A percentile compares a stretch with the other conserved stretches of the same genome.
phyloP scores from a whole-genome alignment of 768 basidiomycete species.

The Porpolomopsis calyptriformis region DNA sequence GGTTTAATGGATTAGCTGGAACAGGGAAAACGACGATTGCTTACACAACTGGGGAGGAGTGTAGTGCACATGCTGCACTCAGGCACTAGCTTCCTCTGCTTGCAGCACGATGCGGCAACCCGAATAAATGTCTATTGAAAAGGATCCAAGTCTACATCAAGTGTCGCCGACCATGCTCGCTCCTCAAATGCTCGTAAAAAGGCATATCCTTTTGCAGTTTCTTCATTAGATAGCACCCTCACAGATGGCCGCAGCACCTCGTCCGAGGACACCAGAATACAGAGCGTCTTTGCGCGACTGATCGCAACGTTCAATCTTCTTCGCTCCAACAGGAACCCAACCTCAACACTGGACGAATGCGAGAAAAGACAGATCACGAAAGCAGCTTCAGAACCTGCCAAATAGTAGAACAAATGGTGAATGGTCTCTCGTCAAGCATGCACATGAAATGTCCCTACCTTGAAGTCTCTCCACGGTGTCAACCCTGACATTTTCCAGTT shows the following conservation, averaged over 20 bases:
- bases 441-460: no score
- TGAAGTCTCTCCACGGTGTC: conserved; percentile 43
- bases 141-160: conserved; percentile 28
- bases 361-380: conserved; percentile 47
- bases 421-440: neutral
- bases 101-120: no score
- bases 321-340: conserved; percentile 37
- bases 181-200: conserved; percentile 41
- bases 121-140: no score
- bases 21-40: no score
- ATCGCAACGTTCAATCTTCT: conserved; percentile 43
- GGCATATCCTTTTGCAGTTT: conserved; percentile 35
- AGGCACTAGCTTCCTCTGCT: no score
- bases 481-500: conserved; percentile 26
- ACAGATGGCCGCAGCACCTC: conserved; percentile 36
- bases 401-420: neutral
- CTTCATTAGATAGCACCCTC: conserved; percentile 32
- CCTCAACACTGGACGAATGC: conserved; percentile 25
- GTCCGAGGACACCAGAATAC: conserved; percentile 35
- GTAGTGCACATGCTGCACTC: no score
- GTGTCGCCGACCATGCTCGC: conserved; percentile 34
- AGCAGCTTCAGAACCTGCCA: conserved; percentile 38
- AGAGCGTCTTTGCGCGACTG: conserved; percentile 41
- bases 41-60: no score
- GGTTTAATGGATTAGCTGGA: no score